Evolutionary conservation across 1,139 yeast genomes (phyloP), one percentile per base, ranked within the genome.

Genomic region (Suhomyces coccinellae): DNA sequence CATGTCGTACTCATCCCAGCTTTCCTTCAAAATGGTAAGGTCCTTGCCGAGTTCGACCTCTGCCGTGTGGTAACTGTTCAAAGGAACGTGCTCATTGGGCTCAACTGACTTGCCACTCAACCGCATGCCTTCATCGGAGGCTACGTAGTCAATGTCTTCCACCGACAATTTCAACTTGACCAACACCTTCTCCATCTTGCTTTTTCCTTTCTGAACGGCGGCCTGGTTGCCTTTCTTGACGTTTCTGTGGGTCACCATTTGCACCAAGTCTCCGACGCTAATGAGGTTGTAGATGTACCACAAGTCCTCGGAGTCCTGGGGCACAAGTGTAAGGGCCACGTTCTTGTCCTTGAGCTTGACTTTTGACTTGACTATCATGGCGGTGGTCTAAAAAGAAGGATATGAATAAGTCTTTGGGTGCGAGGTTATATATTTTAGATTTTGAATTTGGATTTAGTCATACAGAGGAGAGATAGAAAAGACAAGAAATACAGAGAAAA

Each of bases 301-400:
- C 51, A 93, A 73, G 62, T 93, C 99, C 57, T 93, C 98, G 33
- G 88, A 82, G 57, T 93, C 98, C 57, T 90, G 89, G 0, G 97
- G 93, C 3, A 80, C 70, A 14, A 91, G 65, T 0, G 85, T 75
- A 13, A 88, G 75, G 3, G 75, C 69, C 12, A 93, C 96, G 53
- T 83, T 75, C 46, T 78, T 73, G 55, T 85, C 89, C 55, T 80
- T 82, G 33, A 53, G 49, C 48, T 80, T 83, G 40, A 83, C 67
- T 61, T 61, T 62, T 47, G 78, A 73, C 36, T 74, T 66, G 6
- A 82, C 59, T 28, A 82, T 65, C 63, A 81, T 83, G 29, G 34
- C 36, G 24, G 20, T 6, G 10, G 29, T 16, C 10, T 33, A 13
- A 24, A 24, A 22, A 34, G 36, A 24, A 12, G n/a, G 29, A 13